Evolutionary conservation across 1,139 yeast genomes (phyloP).

Genomic region (Candida freyschussii): DNA sequence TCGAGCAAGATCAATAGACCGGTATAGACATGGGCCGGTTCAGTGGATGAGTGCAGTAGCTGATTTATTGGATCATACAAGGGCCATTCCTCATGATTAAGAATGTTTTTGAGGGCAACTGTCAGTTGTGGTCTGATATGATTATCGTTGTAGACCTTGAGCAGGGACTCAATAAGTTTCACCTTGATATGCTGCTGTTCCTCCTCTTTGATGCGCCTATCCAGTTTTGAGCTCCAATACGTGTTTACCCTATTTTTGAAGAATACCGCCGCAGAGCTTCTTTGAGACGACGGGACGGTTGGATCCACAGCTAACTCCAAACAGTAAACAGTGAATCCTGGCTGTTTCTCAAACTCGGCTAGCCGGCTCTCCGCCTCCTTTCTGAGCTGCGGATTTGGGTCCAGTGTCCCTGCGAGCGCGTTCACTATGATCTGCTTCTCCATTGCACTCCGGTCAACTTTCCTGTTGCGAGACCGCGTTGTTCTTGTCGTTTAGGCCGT

Average conservation of each 20-base stretch:
- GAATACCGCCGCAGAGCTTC: slow-evolving; percentile 61
- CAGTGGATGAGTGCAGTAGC: slow-evolving; percentile 40
- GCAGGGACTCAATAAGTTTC: slow-evolving; percentile 45
- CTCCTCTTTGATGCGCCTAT: slow-evolving; percentile 41
- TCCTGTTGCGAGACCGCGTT: neutral
- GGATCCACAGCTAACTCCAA: slow-evolving; percentile 49
- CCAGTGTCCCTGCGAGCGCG: slow-evolving; percentile 77
- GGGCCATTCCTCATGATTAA: slow-evolving; percentile 47
- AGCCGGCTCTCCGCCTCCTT: slow-evolving; percentile 68
- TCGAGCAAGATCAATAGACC: slow-evolving; percentile 55
- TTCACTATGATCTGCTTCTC: slow-evolving; percentile 63
- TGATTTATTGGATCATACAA: slow-evolving; percentile 30
- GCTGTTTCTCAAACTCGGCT: slow-evolving; percentile 45
- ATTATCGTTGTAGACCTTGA: slow-evolving; percentile 33
- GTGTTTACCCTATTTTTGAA: slow-evolving; percentile 59
- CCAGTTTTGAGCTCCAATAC: slow-evolving; percentile 45
- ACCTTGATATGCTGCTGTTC: slow-evolving; percentile 52
- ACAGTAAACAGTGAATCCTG: slow-evolving; percentile 56
- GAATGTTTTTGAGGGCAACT: slow-evolving; percentile 61
- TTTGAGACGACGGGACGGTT: slow-evolving; percentile 42
- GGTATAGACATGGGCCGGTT: slow-evolving; percentile 49
- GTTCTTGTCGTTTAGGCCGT: no score
- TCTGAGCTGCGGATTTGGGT: slow-evolving; percentile 60
- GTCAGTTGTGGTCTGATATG: slow-evolving; percentile 56
- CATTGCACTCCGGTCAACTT: slow-evolving; percentile 29